Evolutionary conservation across 352 stramenopile genomes (phyloP).

Genomic region (Globisporangium paddicum): DNA sequence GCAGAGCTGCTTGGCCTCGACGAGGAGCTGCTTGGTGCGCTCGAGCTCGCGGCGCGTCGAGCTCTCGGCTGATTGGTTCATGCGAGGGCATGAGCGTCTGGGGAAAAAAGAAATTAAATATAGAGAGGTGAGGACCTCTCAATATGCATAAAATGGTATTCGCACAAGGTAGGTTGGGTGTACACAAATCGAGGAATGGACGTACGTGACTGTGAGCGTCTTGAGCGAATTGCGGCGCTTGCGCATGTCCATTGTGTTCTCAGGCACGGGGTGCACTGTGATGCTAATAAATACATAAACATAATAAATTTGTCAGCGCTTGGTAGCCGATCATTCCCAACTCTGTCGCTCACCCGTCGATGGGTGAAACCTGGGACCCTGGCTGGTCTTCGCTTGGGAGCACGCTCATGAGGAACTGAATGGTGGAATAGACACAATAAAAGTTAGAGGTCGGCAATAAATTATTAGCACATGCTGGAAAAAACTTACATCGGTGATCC

Average conservation of each 20-base stretch:
- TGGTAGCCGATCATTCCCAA: neutral
- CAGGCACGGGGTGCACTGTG: slow-evolving; percentile 1
- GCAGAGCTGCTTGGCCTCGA: slow-evolving; percentile 44
- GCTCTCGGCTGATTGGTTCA: slow-evolving; percentile 19
- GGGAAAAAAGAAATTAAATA: neutral
- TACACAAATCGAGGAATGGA: neutral
- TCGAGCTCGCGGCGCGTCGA: slow-evolving; percentile 45
- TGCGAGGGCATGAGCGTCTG: slow-evolving; percentile 28
- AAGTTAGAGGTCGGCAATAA: neutral
- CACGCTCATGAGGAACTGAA: slow-evolving; percentile 76
- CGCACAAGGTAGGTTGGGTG: neutral
- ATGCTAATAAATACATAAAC: slow-evolving; percentile 4
- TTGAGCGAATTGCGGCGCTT: slow-evolving; percentile 51
- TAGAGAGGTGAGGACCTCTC: neutral
- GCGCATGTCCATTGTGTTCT: slow-evolving; percentile 3
- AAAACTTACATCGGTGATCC: slow-evolving; percentile 57
- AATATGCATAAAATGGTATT: neutral
- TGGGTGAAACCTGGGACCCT: slow-evolving; percentile 19
- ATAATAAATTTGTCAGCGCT: neutral
- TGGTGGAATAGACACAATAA: too few relatives aligned
- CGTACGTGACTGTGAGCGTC: slow-evolving; percentile 50
- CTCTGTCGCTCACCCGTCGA: slow-evolving; percentile 26
- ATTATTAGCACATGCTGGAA: neutral
- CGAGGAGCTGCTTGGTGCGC: slow-evolving; percentile 42
- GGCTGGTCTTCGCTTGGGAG: slow-evolving; percentile 56